These are phyloP conservation scores for Lachnellula cervina DNA, from an alignment of 2,329 filamentous ascomycete species.

Conservation along the genomic window DNA sequence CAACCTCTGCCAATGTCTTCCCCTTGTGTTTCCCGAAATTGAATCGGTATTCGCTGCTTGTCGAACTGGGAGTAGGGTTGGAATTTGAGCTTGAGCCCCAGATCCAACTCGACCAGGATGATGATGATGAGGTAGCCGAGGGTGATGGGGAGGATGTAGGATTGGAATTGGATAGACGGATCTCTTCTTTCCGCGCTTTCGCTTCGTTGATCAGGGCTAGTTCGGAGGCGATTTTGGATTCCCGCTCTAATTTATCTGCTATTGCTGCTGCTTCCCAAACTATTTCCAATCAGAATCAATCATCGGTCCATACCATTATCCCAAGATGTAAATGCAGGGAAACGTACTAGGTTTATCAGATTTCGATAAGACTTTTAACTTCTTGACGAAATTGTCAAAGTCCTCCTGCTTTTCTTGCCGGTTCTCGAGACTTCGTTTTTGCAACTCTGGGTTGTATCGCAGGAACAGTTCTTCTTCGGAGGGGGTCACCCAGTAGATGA, in stretches of 20 bases:
- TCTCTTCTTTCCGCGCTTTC: too few relatives aligned
- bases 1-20: too few relatives aligned
- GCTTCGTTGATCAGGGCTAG: too few relatives aligned
- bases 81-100: too few relatives aligned
- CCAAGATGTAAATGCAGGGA: background rate
- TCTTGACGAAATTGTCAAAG: slow-evolving; percentile 80
- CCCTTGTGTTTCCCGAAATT: too few relatives aligned
- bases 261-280: slow-evolving; percentile 44
- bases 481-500: slow-evolving; percentile 75
- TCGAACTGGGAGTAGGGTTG: too few relatives aligned
- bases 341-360: slow-evolving; percentile 83
- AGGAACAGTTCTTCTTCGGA: slow-evolving; percentile 89
- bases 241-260: slow-evolving; percentile 33
- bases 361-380: slow-evolving; percentile 84
- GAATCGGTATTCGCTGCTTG: too few relatives aligned
- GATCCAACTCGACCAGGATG: too few relatives aligned
- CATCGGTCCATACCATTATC: background rate
- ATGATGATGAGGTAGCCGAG: too few relatives aligned
- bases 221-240: slow-evolving; percentile 29
- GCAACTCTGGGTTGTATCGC: slow-evolving; percentile 91
- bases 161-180: too few relatives aligned
- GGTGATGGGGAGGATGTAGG: too few relatives aligned
- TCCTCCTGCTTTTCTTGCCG: slow-evolving; percentile 73
- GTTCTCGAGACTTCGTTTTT: slow-evolving; percentile 77
- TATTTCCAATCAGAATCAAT: slow-evolving; percentile 15